These are phyloP conservation scores for Cryptosporidium muris DNA, from an alignment of 169 alveolate genomes.

Conservation along the genomic window DNA sequence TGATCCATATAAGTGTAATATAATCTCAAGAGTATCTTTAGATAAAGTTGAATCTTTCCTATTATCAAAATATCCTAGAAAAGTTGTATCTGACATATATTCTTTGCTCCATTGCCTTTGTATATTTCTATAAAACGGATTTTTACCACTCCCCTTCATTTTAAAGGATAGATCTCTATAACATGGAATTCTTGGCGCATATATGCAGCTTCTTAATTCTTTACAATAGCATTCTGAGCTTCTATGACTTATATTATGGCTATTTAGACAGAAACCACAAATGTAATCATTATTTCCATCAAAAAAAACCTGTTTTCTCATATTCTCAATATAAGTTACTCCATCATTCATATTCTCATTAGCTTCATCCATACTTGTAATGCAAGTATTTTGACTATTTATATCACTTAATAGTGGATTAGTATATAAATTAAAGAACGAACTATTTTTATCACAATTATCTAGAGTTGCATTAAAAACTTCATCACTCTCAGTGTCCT, in stretches of 20 bases:
- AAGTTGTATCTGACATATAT: constrained; percentile 10
- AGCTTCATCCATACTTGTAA: neutral
- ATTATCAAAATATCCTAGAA: constrained; percentile 40
- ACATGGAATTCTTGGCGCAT: constrained; percentile 12
- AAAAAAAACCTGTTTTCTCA: neutral
- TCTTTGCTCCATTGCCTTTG: constrained; percentile 27
- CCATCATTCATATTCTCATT: neutral
- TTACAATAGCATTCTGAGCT: constrained; percentile 16
- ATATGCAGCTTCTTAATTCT: neutral
- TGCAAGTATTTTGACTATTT: neutral
- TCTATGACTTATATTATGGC: neutral
- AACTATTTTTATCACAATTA: neutral
- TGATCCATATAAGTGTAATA: constrained; percentile 36
- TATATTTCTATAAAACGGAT: constrained; percentile 29
- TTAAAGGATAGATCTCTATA: constrained; percentile 3
- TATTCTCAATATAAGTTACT: neutral
- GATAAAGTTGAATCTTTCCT: neutral
- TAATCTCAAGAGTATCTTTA: constrained; percentile 13
- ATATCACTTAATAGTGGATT: constrained; percentile 8
- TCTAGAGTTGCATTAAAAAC: neutral
- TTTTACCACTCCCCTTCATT: constrained; percentile 35
- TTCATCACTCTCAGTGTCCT: neutral
- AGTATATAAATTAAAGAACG: neutral
- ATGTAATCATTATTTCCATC: neutral
- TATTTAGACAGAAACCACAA: constrained; percentile 18